Evolutionary conservation across 352 stramenopile genomes (phyloP).

Genomic region (Globisporangium camurandrum): DNA sequence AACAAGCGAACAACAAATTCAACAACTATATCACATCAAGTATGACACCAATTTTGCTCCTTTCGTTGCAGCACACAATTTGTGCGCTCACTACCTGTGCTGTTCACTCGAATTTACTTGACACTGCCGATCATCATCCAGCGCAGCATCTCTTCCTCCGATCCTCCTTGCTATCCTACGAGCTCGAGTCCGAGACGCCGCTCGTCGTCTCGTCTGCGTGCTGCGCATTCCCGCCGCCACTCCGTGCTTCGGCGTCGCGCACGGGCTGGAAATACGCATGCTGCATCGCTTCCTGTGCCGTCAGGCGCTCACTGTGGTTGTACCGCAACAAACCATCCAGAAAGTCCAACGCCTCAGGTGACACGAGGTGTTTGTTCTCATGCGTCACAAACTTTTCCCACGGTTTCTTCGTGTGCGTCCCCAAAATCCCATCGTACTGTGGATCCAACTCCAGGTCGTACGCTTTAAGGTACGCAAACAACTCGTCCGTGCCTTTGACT

Average conservation of each 20-base stretch:
- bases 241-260: constrained; percentile 64
- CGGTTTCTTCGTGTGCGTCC: constrained; percentile 95
- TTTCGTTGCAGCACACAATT: no score
- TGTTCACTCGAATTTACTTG: no score
- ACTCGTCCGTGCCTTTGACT: constrained; percentile 96
- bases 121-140: no score
- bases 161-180: no score
- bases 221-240: constrained; percentile 24
- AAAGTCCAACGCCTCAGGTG: constrained; percentile 95
- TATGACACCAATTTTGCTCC: no score
- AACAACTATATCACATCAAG: no score
- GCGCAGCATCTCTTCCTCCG: no score
- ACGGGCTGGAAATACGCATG: constrained; percentile 98
- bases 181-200: constrained; percentile 58
- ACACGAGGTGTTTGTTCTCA: constrained; percentile 96
- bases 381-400: constrained; percentile 98
- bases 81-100: no score
- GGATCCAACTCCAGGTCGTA: constrained; percentile 98
- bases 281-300: constrained; percentile 96
- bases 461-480: constrained; percentile 97
- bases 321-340: constrained; percentile 80
- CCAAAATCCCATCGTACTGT: constrained; percentile 97
- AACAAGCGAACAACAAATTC: no score
- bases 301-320: constrained; percentile 96
- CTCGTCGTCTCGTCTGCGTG: constrained; percentile 68